Percentiles rank a stretch among this genome's conserved stretches.
Evolutionary conservation across 306 rosid genomes (phyloP).

Genomic region (Inga leiocalycina): DNA sequence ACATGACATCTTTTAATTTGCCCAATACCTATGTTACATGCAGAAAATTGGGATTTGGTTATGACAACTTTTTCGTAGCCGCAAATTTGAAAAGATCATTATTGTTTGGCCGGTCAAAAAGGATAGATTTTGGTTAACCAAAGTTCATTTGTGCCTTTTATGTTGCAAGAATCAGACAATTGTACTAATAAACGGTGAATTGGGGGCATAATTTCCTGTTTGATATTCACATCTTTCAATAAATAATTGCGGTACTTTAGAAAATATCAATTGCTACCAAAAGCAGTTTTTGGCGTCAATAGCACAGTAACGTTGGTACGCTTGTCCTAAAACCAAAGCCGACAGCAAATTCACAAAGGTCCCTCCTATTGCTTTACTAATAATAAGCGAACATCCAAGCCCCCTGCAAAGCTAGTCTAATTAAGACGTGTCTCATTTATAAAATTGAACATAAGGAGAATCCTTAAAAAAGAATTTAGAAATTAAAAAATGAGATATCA

Average conservation of each 20-base stretch:
- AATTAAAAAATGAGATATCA: too few species aligned
- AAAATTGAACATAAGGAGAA: not conserved
- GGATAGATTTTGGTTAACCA: not conserved
- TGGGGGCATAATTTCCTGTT: not conserved
- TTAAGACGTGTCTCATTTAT: not conserved
- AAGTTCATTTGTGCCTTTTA: not conserved
- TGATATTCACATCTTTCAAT: not conserved
- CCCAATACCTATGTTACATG: not conserved
- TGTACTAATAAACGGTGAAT: slow-evolving; percentile 19
- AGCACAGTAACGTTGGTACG: not conserved
- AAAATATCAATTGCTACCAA: slow-evolving; percentile 19
- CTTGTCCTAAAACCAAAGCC: not conserved
- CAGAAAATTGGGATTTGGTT: not conserved
- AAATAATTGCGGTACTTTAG: slow-evolving; percentile 24
- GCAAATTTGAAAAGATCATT: not conserved
- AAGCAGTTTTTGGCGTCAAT: slow-evolving; percentile 1
- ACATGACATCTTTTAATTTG: not conserved
- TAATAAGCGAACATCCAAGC: not conserved
- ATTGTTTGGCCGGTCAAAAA: not conserved
- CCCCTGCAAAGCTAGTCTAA: not conserved
- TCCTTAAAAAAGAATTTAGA: too few species aligned
- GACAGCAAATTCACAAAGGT: not conserved
- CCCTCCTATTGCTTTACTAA: not conserved
- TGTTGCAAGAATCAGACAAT: slow-evolving; percentile 11
- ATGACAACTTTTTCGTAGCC: not conserved